phyloP scores from a whole-genome alignment of 2,329 filamentous ascomycete species.

The Colletotrichum agaves region DNA sequence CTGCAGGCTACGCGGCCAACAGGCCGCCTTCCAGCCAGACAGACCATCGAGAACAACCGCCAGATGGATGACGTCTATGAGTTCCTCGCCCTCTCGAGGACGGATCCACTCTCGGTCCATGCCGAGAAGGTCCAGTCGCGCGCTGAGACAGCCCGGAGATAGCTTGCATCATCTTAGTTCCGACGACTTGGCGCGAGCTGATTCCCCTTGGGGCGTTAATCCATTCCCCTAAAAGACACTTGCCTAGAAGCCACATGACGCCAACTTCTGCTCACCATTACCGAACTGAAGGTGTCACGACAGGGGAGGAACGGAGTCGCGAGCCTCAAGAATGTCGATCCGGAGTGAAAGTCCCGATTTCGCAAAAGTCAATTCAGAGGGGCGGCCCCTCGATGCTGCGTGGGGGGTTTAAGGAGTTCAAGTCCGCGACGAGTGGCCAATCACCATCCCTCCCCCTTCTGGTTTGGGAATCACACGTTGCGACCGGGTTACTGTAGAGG shows the following conservation, averaged over 20 bases:
- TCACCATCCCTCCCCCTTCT: background rate
- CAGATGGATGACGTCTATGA: constrained; percentile 34
- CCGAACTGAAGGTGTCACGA: background rate
- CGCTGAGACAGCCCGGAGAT: constrained; percentile 10
- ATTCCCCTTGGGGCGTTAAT: constrained; percentile 1
- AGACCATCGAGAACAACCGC: background rate
- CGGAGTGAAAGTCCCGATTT: background rate
- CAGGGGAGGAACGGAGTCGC: background rate
- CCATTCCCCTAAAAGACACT: constrained; percentile 12
- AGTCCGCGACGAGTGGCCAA: background rate
- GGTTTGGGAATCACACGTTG: background rate
- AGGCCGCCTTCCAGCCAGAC: background rate
- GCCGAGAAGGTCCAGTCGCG: background rate
- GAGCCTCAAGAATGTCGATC: background rate
- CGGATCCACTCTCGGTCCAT: constrained; percentile 7
- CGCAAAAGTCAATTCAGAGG: background rate
- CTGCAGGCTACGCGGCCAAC: background rate
- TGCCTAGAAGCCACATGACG: constrained; percentile 27
- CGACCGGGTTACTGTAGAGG: background rate
- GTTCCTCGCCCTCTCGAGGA: background rate
- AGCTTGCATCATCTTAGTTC: constrained; percentile 3
- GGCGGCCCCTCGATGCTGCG: background rate
- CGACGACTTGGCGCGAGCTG: constrained; percentile 17
- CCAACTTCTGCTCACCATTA: constrained; percentile 9
- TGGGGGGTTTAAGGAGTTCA: background rate